phyloP scores from a whole-genome alignment of 2,329 filamentous ascomycete genomes.

The Aspergillus viridinutans region DNA sequence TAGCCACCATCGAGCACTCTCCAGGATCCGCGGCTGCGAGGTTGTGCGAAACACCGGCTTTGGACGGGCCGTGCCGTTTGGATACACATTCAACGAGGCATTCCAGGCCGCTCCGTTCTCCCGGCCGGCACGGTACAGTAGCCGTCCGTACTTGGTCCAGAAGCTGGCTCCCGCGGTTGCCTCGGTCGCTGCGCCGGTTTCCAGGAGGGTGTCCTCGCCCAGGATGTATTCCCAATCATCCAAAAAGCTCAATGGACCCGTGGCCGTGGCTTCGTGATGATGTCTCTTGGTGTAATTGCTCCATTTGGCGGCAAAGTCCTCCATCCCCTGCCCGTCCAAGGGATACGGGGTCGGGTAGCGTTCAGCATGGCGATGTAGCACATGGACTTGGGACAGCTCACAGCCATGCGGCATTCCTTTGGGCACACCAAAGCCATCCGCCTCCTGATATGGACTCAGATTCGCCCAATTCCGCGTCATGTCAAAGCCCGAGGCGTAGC shows the following conservation, averaged over 20 bases:
- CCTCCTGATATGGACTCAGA: slow-evolving; percentile 27
- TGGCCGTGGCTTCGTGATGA: slow-evolving; percentile 30
- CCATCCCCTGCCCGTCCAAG: slow-evolving; percentile 49
- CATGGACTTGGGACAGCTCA: slow-evolving; percentile 52
- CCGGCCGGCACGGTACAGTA: slow-evolving; percentile 47
- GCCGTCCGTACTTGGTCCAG: slow-evolving; percentile 53
- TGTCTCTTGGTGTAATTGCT: slow-evolving; percentile 42
- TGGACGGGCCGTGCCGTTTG: slow-evolving; percentile 45
- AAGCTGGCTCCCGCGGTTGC: slow-evolving; percentile 49
- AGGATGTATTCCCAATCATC: slow-evolving; percentile 50
- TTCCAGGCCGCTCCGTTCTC: slow-evolving; percentile 48
- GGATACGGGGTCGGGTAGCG: slow-evolving; percentile 46
- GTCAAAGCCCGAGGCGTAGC: slow-evolving; percentile 28
- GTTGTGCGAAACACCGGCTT: slow-evolving; percentile 54
- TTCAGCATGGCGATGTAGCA: slow-evolving; percentile 53
- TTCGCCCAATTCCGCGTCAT: slow-evolving; percentile 29
- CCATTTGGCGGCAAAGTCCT: slow-evolving; percentile 48
- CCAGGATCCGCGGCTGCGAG: slow-evolving; percentile 51
- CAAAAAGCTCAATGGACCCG: slow-evolving; percentile 50
- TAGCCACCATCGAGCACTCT: slow-evolving; percentile 45
- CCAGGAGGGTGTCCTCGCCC: slow-evolving; percentile 44
- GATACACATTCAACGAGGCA: slow-evolving; percentile 34
- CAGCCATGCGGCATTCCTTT: slow-evolving; percentile 52
- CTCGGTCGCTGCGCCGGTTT: slow-evolving; percentile 48
- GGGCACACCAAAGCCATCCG: slow-evolving; percentile 20